Percentiles rank a stretch among this genome's conserved stretches.
phyloP scores from a whole-genome alignment of 176 grass and related monocot genomes.

The Chrysopogon serrulatus region DNA sequence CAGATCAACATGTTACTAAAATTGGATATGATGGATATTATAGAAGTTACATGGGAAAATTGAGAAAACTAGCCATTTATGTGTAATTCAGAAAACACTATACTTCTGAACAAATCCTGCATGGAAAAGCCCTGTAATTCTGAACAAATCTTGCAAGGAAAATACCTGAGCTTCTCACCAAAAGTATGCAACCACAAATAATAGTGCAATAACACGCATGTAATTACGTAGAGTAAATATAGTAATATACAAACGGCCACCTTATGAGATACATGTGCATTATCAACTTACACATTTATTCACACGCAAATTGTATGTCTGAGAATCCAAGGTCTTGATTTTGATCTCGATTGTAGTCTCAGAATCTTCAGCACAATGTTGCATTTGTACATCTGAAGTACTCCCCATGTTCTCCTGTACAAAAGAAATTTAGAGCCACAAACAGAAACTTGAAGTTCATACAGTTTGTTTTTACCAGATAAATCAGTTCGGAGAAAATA shows the following conservation, averaged over 20 bases:
- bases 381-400: slow-evolving; percentile 45
- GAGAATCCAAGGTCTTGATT: slow-evolving; percentile 98
- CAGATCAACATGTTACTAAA: background rate
- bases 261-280: background rate
- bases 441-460: background rate
- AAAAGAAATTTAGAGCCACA: background rate
- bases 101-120: background rate
- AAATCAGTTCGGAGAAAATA: background rate
- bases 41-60: background rate
- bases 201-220: background rate
- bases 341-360: slow-evolving; percentile 87
- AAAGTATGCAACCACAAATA: slow-evolving; percentile 1
- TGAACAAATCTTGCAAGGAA: slow-evolving; percentile 11
- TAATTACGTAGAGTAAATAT: slow-evolving; percentile 5
- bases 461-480: background rate
- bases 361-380: slow-evolving; percentile 31
- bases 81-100: background rate
- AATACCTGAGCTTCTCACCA: background rate
- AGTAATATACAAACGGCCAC: background rate
- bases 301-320: slow-evolving; percentile 84
- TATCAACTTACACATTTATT: slow-evolving; percentile 86
- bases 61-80: background rate
- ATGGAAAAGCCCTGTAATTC: background rate
- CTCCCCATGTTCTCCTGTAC: slow-evolving; percentile 48
- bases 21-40: background rate